These are phyloP conservation scores for Pleurotus djamor DNA, from an alignment of 768 basidiomycete genomes.

Conservation along the genomic window DNA sequence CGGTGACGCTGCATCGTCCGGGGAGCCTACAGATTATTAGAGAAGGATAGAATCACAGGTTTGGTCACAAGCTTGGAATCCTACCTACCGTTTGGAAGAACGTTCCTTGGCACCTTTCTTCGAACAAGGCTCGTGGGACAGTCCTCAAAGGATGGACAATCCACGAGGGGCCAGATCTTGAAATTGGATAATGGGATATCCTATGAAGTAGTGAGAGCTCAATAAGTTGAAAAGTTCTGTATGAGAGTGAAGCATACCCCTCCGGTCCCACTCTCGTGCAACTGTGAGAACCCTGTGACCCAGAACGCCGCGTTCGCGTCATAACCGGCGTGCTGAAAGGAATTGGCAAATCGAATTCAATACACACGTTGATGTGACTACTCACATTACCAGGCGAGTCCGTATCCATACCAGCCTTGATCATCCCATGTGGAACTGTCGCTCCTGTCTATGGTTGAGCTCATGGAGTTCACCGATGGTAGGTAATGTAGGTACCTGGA, in stretches of 20 bases:
- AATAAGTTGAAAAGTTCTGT: neutral
- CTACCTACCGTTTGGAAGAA: conserved; percentile 42
- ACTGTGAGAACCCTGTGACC: conserved; percentile 60
- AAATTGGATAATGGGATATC: conserved; percentile 57
- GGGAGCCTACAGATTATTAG: conserved; percentile 32
- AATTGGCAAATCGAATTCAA: neutral
- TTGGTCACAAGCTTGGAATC: no score
- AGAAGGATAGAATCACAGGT: neutral
- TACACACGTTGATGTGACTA: neutral
- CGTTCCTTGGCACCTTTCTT: conserved; percentile 43
- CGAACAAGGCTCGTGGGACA: conserved; percentile 45
- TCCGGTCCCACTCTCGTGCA: conserved; percentile 64
- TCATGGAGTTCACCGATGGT: neutral
- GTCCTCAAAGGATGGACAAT: conserved; percentile 49
- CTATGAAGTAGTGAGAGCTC: conserved; percentile 20
- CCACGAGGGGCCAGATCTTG: conserved; percentile 53
- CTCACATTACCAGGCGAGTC: conserved; percentile 59
- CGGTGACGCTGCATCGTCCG: conserved; percentile 61
- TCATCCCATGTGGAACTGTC: conserved; percentile 66
- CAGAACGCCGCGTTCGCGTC: conserved; percentile 37
- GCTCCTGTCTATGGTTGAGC: conserved; percentile 37
- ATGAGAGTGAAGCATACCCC: conserved; percentile 34
- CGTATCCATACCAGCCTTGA: conserved; percentile 66
- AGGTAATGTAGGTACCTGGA: conserved; percentile 38
- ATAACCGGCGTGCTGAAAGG: conserved; percentile 42